Conservation (phyloP, 192 early-diverging fungal genomes). For the Entophlyctis luteolus region DNA sequence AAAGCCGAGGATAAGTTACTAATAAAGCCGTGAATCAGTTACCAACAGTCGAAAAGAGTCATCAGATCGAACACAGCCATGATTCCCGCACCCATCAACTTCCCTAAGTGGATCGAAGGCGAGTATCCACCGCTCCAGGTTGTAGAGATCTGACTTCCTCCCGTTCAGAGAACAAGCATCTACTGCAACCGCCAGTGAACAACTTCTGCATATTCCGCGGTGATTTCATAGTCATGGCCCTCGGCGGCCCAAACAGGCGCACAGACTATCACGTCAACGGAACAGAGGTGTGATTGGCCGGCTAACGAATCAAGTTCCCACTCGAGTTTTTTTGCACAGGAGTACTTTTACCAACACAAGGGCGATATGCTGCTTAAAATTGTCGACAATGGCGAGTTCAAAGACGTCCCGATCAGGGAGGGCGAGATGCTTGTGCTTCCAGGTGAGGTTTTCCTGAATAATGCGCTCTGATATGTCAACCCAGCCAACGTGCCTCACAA, state of each 20-base stretch:
- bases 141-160: neutral
- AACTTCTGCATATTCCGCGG: slow-evolving; percentile 84
- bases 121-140: slow-evolving; percentile 43
- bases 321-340: slow-evolving; percentile 40
- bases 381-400: slow-evolving; percentile 74
- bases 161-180: slow-evolving; percentile 41
- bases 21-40: no score
- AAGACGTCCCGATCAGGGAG: slow-evolving; percentile 81
- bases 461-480: neutral
- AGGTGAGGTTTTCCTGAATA: slow-evolving; percentile 44
- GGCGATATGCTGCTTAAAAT: slow-evolving; percentile 92
- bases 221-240: slow-evolving; percentile 88
- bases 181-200: slow-evolving; percentile 89
- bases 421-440: slow-evolving; percentile 96
- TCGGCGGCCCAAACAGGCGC: slow-evolving; percentile 86
- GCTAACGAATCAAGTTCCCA: neutral
- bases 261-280: slow-evolving; percentile 97
- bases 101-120: slow-evolving; percentile 79
- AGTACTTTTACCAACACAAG: slow-evolving; percentile 96
- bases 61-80: neutral
- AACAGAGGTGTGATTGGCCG: slow-evolving; percentile 67
- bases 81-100: slow-evolving; percentile 69
- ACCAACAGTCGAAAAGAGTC: neutral
- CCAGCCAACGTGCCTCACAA: slow-evolving; percentile 88
- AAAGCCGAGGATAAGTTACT: no score